phyloP scores from a whole-genome alignment of 345 rosid genomes.

The Pelargonium nanum region DNA sequence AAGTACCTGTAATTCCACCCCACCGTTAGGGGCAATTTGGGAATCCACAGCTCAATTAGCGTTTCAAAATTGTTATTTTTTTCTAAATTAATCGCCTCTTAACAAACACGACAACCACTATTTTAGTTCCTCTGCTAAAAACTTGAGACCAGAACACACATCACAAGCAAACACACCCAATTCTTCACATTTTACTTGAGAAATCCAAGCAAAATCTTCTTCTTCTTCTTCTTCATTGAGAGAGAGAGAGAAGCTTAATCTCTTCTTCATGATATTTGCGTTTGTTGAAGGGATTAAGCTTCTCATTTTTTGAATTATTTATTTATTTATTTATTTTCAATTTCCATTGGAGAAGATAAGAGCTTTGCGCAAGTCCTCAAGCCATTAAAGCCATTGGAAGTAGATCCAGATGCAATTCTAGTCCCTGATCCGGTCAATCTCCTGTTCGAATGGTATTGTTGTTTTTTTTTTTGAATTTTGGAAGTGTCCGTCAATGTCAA shows the following conservation, averaged over 20 bases:
- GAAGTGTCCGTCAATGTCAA: neutral
- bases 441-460: conserved; percentile 27
- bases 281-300: conserved; percentile 37
- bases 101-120: too few species aligned
- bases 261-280: conserved; percentile 26
- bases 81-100: neutral
- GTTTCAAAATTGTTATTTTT: neutral
- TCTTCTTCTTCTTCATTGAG: too few species aligned
- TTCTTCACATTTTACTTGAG: too few species aligned
- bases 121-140: too few species aligned
- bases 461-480: neutral
- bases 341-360: neutral
- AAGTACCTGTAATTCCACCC: neutral
- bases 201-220: neutral
- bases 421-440: conserved; percentile 33
- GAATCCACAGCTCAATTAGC: neutral
- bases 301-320: conserved; percentile 9
- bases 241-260: conserved; percentile 24
- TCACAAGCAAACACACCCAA: too few species aligned
- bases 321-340: neutral
- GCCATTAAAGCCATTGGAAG: conserved; percentile 15
- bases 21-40: neutral
- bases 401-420: conserved; percentile 35
- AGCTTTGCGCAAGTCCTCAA: neutral
- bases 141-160: too few species aligned